Base-by-base conservation (phyloP, 1,284 basidiomycete genomes). In the Microbotryomycetes sp. region DNA sequence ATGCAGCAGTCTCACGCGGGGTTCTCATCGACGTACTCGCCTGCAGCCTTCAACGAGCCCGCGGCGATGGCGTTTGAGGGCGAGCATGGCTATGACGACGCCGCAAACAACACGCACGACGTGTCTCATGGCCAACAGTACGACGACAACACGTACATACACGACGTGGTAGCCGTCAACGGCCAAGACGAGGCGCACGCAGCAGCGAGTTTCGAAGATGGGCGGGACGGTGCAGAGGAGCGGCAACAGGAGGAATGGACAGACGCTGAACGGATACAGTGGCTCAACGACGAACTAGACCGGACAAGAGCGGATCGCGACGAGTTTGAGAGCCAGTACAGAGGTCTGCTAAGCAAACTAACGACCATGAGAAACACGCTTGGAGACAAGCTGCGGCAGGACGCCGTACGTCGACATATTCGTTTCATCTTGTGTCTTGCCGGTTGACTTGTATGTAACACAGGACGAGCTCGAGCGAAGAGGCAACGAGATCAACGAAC, bases 401-500 rank as follows among this genome's bases (percentile, higher is more conserved):
- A 98, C 77, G 94, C 96, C 69, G 93, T 96, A 78, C 74, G 89
- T 84, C 54, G 1, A 9, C 18, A 15, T 23, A 11, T n/a, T 26
- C 15, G 16, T 11, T 29, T 52, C 50, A n/a, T 27, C 24, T 24
- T 24, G 50, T 52, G 11, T n/a, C 15, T 52, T 3, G 18, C 35
- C 11, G 18, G 11, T 9, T 21, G 24, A 13, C 47, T 13, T 28
- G n/a, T 45, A 45, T 55, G 24, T 11, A 55, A 11, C 45, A 2
- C 79, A 96, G 91, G 92, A 96, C 85, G 92, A 96, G 81, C 85
- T 97, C 46, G 92, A 96, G 79, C 81, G 90, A 67, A 82, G 89
- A 65, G 91, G 91, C 74, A 85, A 87, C 67, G 80, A 85, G 48
- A 82, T 94, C 45, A 85, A 86, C 61, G 82, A 85, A 64, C 77